These are phyloP conservation scores for Pseudevernia furfuracea DNA, from an alignment of 495 filamentous ascomycete genomes.

Conservation along the genomic window DNA sequence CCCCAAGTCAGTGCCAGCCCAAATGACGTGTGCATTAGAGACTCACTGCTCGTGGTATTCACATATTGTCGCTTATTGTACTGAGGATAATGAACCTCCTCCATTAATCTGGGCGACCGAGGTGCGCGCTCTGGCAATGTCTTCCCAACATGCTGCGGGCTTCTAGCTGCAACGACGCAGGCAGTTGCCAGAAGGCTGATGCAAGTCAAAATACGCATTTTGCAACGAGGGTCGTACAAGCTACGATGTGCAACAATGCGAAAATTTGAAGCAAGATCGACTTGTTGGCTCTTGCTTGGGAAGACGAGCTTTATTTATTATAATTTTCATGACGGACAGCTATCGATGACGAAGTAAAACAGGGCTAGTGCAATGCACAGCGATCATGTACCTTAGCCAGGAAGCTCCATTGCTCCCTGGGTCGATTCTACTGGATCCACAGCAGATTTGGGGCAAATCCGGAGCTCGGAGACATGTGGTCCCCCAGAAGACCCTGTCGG, in stretches of 20 bases:
- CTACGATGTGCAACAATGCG: too few species aligned
- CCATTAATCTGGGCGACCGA: constrained; percentile 12
- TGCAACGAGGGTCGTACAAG: neutral
- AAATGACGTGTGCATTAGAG: neutral
- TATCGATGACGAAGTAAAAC: neutral
- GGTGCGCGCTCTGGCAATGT: constrained; percentile 20
- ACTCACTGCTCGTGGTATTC: constrained; percentile 18
- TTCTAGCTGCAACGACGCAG: constrained; percentile 24
- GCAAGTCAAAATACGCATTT: constrained; percentile 14
- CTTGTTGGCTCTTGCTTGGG: too few species aligned
- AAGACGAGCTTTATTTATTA: too few species aligned
- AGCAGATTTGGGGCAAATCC: neutral
- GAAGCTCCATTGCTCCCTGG: neutral
- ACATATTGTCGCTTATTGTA: constrained; percentile 14
- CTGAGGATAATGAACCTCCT: constrained; percentile 11
- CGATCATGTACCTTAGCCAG: neutral
- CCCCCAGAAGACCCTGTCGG: neutral
- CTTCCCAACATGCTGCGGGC: constrained; percentile 27
- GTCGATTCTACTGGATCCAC: neutral
- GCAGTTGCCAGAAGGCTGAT: constrained; percentile 9
- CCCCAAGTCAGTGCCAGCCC: neutral
- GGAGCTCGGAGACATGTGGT: neutral
- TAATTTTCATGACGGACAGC: neutral
- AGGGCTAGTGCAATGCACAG: neutral
- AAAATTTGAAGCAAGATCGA: neutral